Conservation (phyloP, 345 rosid genomes). For the Populus tremula region DNA sequence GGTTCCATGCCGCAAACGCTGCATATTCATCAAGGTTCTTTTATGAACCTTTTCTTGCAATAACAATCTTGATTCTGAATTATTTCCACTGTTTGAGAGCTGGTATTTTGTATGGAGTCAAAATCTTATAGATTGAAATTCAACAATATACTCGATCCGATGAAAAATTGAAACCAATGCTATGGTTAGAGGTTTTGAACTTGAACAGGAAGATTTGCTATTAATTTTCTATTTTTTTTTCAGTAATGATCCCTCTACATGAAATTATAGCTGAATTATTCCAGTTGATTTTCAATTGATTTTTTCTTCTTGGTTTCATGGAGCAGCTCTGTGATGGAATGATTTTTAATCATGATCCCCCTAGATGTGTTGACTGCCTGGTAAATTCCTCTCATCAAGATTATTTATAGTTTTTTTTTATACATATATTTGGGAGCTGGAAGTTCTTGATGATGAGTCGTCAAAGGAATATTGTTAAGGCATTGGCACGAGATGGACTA, state of each 20-base stretch:
- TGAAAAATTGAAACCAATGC: not conserved
- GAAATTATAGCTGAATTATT: not conserved
- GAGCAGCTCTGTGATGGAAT: slow-evolving; percentile 83
- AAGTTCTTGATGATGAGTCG: not conserved
- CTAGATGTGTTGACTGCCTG: slow-evolving; percentile 73
- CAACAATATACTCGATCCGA: not conserved
- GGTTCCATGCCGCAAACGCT: too few species aligned
- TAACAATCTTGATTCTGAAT: too few species aligned
- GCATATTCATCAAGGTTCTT: too few species aligned
- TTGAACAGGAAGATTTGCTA: not conserved
- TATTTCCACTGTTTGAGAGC: too few species aligned
- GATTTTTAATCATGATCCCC: slow-evolving; percentile 88
- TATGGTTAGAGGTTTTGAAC: not conserved
- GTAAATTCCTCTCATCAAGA: slow-evolving; percentile 42
- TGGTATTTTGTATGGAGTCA: too few species aligned
- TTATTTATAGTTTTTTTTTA: slow-evolving; percentile 6
- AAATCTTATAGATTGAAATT: not conserved
- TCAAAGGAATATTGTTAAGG: too few species aligned
- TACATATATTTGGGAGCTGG: not conserved
- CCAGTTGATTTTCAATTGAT: slow-evolving; percentile 31
- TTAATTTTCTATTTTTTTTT: not conserved
- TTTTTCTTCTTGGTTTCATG: slow-evolving; percentile 27
- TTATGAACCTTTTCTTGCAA: too few species aligned
- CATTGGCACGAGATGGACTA: too few species aligned
- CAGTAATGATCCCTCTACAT: not conserved